phyloP scores from a whole-genome alignment of 306 rosid species.

The Trichosanthes truncata region DNA sequence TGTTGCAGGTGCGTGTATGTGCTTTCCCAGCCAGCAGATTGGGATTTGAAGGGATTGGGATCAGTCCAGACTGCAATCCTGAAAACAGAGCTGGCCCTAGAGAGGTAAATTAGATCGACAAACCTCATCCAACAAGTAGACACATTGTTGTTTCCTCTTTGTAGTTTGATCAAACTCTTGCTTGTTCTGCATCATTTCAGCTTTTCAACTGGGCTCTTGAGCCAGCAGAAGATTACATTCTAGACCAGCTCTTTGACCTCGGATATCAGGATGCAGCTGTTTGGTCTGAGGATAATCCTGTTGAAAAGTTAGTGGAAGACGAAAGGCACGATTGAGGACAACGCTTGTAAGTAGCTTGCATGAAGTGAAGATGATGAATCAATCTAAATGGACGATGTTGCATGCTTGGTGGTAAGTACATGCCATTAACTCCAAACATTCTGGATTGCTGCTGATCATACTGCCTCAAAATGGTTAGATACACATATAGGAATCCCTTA shows the following conservation, averaged over 20 bases:
- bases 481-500: neutral
- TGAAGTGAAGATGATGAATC: neutral
- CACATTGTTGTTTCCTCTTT: neutral
- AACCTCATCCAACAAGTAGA: neutral
- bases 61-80: conserved; percentile 60
- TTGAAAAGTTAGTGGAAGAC: conserved; percentile 46
- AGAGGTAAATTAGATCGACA: conserved; percentile 23
- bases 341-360: neutral
- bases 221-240: conserved; percentile 75
- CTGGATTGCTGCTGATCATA: neutral
- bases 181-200: conserved; percentile 14
- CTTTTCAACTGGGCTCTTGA: conserved; percentile 66
- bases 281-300: conserved; percentile 79
- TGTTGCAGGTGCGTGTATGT: conserved; percentile 61
- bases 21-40: conserved; percentile 75
- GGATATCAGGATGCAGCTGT: conserved; percentile 81
- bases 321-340: neutral
- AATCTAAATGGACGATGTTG: neutral
- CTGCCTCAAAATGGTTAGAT: neutral
- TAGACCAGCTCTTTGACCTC: conserved; percentile 67
- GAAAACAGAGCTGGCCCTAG: conserved; percentile 43
- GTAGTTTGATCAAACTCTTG: neutral
- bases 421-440: neutral
- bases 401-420: neutral
- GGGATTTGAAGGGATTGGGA: conserved; percentile 61